Percentiles rank a stretch among this genome's conserved stretches.
phyloP scores from a whole-genome alignment of 1,284 basidiomycete species.

The Puccinia triticina region DNA sequence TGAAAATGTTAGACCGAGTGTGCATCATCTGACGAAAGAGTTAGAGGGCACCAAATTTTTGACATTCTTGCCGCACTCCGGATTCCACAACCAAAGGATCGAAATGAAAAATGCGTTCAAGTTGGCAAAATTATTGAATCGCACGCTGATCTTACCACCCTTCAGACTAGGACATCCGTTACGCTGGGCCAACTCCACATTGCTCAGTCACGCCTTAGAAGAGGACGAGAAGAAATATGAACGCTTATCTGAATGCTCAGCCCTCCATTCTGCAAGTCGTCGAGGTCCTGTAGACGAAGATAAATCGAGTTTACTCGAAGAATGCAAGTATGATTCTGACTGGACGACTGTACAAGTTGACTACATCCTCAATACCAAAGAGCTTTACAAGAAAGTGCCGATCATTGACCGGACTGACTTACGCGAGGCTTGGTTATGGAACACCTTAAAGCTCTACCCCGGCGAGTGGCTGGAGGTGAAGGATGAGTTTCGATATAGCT shows the following conservation, averaged over 20 bases:
- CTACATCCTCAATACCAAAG: slow-evolving; percentile 68
- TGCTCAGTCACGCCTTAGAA: slow-evolving; percentile 66
- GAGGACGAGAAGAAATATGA: slow-evolving; percentile 63
- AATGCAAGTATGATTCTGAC: slow-evolving; percentile 67
- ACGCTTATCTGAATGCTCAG: slow-evolving; percentile 54
- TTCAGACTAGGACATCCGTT: slow-evolving; percentile 71
- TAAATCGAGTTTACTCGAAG: slow-evolving; percentile 54
- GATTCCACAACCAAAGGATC: slow-evolving; percentile 80
- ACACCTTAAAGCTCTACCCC: slow-evolving; percentile 19
- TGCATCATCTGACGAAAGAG: slow-evolving; percentile 13
- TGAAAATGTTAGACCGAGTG: slow-evolving; percentile 50
- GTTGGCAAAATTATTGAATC: slow-evolving; percentile 70
- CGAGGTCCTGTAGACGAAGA: slow-evolving; percentile 43
- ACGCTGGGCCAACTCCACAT: slow-evolving; percentile 65
- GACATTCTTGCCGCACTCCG: slow-evolving; percentile 59
- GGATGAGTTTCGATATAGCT: slow-evolving; percentile 47
- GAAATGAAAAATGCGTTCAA: slow-evolving; percentile 77
- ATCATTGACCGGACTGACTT: slow-evolving; percentile 40
- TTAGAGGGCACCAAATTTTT: slow-evolving; percentile 52
- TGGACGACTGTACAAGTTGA: slow-evolving; percentile 71
- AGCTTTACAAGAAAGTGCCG: slow-evolving; percentile 61
- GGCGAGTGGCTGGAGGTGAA: slow-evolving; percentile 44
- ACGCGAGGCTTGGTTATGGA: slow-evolving; percentile 44
- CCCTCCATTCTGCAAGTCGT: slow-evolving; percentile 7
- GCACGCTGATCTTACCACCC: slow-evolving; percentile 73